Percentiles rank a stretch among this genome's conserved stretches.
phyloP scores from a whole-genome alignment of 768 basidiomycete genomes.

The Hypsizygus marmoreus region DNA sequence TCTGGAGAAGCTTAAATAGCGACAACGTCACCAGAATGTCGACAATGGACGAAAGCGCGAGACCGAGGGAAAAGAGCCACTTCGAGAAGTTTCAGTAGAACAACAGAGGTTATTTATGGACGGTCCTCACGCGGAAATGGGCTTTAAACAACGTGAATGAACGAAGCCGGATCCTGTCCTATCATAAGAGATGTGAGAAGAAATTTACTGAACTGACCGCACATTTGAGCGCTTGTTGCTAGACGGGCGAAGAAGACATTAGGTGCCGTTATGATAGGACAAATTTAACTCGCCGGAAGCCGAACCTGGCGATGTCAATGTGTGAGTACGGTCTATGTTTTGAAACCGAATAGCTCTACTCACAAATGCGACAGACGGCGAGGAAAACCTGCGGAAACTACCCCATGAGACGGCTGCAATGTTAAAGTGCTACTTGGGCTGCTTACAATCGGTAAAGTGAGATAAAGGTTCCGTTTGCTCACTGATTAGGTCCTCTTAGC shows the following conservation, averaged over 20 bases:
- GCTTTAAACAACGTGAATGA: constrained; percentile 20
- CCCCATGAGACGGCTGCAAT: neutral
- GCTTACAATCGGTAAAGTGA: constrained; percentile 27
- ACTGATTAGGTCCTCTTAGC: constrained; percentile 18
- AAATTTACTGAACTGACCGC: neutral
- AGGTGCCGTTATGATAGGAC: neutral
- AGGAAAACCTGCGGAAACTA: constrained; percentile 21
- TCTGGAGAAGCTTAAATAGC: constrained; percentile 26
- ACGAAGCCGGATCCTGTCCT: constrained; percentile 21
- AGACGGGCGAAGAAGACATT: neutral
- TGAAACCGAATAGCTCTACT: neutral
- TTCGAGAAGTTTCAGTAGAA: constrained; percentile 11
- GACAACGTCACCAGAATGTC: constrained; percentile 37
- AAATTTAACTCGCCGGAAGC: constrained; percentile 11
- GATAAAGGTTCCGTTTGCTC: constrained; percentile 24
- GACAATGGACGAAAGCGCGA: constrained; percentile 41
- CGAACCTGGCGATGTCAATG: constrained; percentile 10
- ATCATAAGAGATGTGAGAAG: neutral
- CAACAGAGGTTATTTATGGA: neutral
- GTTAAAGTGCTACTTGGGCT: neutral
- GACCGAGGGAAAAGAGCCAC: constrained; percentile 49
- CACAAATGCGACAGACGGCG: constrained; percentile 26
- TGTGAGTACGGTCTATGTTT: neutral
- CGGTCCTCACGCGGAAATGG: constrained; percentile 17
- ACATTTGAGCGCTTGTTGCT: constrained; percentile 29